Base-by-base conservation (phyloP, 1,284 basidiomycete genomes). In the Boletus smithii region DNA sequence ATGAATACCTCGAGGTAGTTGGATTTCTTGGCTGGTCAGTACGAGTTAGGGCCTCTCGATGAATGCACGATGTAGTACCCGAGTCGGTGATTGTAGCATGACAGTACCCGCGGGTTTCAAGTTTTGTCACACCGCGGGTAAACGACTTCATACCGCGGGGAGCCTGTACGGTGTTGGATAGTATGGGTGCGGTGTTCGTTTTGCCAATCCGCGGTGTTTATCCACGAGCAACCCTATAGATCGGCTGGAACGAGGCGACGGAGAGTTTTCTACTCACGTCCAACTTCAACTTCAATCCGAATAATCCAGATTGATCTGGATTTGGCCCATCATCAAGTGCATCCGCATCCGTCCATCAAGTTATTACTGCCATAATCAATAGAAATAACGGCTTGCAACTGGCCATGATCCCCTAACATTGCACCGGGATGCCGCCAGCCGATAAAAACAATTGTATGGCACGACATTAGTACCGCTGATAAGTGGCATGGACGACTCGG, bases 111-210 rank as follows among this genome's bases (percentile, higher is more conserved):
- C 38, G 38, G 38, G 18, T 29, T 40, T 40, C 38, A 29, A 29
- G 38, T 43, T 29, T 43, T 30, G 23, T 32, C 23, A 23, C 37
- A 30, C 44, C 30, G 36, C 44, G 44, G 44, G 33, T n/a, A 35
- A 35, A 42, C 18, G 11, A 18, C 35, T 32, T 44, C 40, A n/a
- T 30, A 44, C 43, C 43, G 43, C 43, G 43, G 43, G 26, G n/a
- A 18, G 16, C n/a, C n/a, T n/a, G n/a, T 33, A n/a, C 13, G 18
- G 17, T 26, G 24, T 26, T 26, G 24, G 24, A 26, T 26, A 9
- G 24, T 29, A 40, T 13, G 27, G 24, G 24, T 36, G 18, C 20
- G 23, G 7, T 23, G 20, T 24, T 34, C 37, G 18, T 29, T 39
- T 27, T 11, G 14, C 11, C 22, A 20, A 30, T 39, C 31, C 40